These are phyloP conservation scores for Geotrichum histeridarum DNA, from an alignment of 1,139 yeast species.

Conservation along the genomic window DNA sequence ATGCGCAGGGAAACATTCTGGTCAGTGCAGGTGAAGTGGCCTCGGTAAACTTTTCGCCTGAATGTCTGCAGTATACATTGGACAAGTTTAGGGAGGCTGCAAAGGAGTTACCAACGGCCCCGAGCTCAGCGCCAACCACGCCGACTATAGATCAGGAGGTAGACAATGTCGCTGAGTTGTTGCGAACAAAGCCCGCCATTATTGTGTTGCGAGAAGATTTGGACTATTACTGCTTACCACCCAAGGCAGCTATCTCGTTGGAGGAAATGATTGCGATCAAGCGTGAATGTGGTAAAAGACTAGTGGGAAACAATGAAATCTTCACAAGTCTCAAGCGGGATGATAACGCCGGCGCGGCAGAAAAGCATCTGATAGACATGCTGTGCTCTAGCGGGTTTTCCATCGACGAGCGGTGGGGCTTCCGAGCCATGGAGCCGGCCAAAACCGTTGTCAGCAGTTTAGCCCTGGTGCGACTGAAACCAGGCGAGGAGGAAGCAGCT, in stretches of 20 bases:
- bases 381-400: constrained; percentile 79
- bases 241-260: constrained; percentile 35
- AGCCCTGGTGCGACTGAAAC: constrained; percentile 61
- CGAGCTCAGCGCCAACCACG: constrained; percentile 17
- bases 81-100: constrained; percentile 54
- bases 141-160: constrained; percentile 7
- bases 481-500: neutral
- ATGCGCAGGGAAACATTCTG: constrained; percentile 57
- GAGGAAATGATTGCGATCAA: constrained; percentile 56
- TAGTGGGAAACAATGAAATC: constrained; percentile 53
- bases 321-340: constrained; percentile 58
- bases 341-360: constrained; percentile 73
- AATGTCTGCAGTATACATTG: constrained; percentile 76
- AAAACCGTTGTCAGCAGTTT: constrained; percentile 84
- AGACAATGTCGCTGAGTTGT: constrained; percentile 48
- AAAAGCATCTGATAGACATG: constrained; percentile 91
- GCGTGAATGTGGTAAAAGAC: constrained; percentile 59
- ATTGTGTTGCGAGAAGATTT: constrained; percentile 90
- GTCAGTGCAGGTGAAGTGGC: constrained; percentile 20
- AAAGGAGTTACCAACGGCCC: constrained; percentile 24
- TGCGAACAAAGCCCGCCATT: constrained; percentile 80
- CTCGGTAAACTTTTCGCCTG: constrained; percentile 65
- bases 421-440: constrained; percentile 75
- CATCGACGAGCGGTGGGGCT: constrained; percentile 74
- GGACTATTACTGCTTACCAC: constrained; percentile 88